Conservation (phyloP, 2,329 filamentous ascomycete genomes). For the Aureobasidium pullulans region DNA sequence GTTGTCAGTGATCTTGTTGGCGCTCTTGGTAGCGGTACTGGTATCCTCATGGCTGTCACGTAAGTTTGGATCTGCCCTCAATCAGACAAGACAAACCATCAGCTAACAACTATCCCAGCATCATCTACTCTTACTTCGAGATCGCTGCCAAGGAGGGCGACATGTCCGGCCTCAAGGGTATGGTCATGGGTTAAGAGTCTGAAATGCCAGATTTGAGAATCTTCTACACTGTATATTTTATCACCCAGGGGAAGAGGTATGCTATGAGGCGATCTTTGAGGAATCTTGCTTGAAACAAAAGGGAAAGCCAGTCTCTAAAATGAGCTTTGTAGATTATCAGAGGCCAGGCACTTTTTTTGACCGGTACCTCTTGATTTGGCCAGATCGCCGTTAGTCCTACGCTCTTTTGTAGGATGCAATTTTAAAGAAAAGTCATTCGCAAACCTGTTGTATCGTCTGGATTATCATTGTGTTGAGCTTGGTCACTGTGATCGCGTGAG, state of each 20-base stretch:
- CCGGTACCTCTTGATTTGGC: not conserved
- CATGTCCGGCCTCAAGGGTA: constrained; percentile 67
- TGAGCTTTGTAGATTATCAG: constrained; percentile 6
- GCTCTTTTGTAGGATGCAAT: constrained; percentile 11
- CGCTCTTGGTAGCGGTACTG: constrained; percentile 90
- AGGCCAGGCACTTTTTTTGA: constrained; percentile 3
- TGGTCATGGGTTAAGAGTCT: constrained; percentile 46
- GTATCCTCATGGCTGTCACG: constrained; percentile 97
- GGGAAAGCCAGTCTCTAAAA: constrained; percentile 4
- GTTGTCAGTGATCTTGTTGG: constrained; percentile 93
- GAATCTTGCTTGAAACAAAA: constrained; percentile 12
- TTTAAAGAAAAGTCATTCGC: constrained; percentile 7
- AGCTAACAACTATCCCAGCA: constrained; percentile 49
- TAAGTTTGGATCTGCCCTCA: constrained; percentile 48
- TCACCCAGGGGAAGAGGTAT: constrained; percentile 2
- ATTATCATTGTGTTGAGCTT: too few relatives aligned
- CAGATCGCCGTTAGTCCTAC: constrained; percentile 10
- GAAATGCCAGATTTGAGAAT: constrained; percentile 7
- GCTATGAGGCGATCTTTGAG: constrained; percentile 2
- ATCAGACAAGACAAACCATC: not conserved
- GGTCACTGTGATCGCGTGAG: too few relatives aligned
- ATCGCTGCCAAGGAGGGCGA: constrained; percentile 99
- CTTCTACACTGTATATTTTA: constrained; percentile 13
- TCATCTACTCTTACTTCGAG: constrained; percentile 99
- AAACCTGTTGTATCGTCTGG: not conserved